Base-by-base conservation (phyloP, 116 monocot species). In the Posidonia oceanica region DNA sequence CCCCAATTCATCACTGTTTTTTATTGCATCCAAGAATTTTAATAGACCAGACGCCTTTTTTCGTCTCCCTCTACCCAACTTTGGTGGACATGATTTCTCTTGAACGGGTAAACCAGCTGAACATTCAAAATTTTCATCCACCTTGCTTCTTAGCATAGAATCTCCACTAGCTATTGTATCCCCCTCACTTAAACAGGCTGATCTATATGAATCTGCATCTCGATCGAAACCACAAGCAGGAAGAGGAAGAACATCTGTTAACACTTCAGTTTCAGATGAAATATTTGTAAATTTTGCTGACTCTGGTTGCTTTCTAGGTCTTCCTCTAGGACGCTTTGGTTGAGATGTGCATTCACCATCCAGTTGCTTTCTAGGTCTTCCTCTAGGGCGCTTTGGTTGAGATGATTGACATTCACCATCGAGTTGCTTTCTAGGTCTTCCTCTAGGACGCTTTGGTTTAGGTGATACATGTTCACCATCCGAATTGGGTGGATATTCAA, bases 291-390 rank as follows among this genome's bases (percentile, higher is more conserved):
- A 36, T 23, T 54, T 39, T 52, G 44, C 21, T 13, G 22, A 14
- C 7, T 16, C 3, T 4, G 48, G 51, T 10, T 74, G n/a, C 57
- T 79, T 74, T 75, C 72, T 75, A 51, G 67, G 75, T 22, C 75
- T 70, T 72, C 80, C 76, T 69, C 80, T 39, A 39, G 67, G 63
- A 36, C 71, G 63, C 58, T 77, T 70, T 58, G 65, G 22, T 57
- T 23, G 63, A 57, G 41, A 13, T 6, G 37, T 20, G 36, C n/a
- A 52, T 36, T 12, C 66, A 67, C 52, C 60, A 62, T 40, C 66
- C 15, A 14, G 51, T 16, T 74, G 10, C 57, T 79, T 74, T 75
- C 72, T 75, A 51, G 67, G 71, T 38, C 75, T 70, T 72, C 80
- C 76, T 63, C 80, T 22, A 53, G 67, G 55, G 22, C 65, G 39